Evolutionary conservation across 2,329 filamentous ascomycete genomes (phyloP).

Genomic region (Emmonsiellopsis sp.): DNA sequence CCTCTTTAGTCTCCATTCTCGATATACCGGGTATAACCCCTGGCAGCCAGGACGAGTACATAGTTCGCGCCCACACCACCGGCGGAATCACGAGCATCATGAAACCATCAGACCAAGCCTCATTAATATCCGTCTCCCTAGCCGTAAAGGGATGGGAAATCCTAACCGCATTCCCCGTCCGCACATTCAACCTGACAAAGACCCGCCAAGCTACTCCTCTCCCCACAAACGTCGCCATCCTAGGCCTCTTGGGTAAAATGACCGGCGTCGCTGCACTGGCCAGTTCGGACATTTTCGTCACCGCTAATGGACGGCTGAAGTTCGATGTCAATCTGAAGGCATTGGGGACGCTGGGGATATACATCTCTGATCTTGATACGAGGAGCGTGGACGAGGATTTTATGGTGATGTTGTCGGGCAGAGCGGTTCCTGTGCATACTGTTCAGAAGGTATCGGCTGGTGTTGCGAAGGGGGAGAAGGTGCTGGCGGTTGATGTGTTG

Average conservation of each 20-base stretch:
- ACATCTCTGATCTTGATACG: slow-evolving; percentile 59
- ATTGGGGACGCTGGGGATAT: slow-evolving; percentile 62
- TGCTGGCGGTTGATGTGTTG: slow-evolving; percentile 70
- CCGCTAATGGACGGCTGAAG: slow-evolving; percentile 52
- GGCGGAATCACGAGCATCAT: slow-evolving; percentile 47
- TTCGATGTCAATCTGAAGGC: slow-evolving; percentile 69
- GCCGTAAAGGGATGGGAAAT: slow-evolving; percentile 68
- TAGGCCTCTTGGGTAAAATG: slow-evolving; percentile 83
- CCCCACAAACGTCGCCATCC: slow-evolving; percentile 47
- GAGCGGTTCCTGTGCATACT: slow-evolving; percentile 57
- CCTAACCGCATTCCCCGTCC: slow-evolving; percentile 62
- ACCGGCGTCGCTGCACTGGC: slow-evolving; percentile 73
- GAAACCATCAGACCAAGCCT: slow-evolving; percentile 21
- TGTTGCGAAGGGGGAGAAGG: slow-evolving; percentile 39
- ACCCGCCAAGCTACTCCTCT: slow-evolving; percentile 36
- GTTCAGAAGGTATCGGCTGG: slow-evolving; percentile 42
- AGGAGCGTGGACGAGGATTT: slow-evolving; percentile 57
- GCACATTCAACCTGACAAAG: slow-evolving; percentile 40
- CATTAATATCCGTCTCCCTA: slow-evolving; percentile 56
- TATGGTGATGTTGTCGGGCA: slow-evolving; percentile 65
- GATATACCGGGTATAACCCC: slow-evolving; percentile 62
- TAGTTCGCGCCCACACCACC: slow-evolving; percentile 63
- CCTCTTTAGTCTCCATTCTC: slow-evolving; percentile 60
- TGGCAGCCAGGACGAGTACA: slow-evolving; percentile 46
- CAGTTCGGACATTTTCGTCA: slow-evolving; percentile 49